Base-by-base conservation (phyloP, 169 alveolate species). In the Plasmodium chabaudi region DNA sequence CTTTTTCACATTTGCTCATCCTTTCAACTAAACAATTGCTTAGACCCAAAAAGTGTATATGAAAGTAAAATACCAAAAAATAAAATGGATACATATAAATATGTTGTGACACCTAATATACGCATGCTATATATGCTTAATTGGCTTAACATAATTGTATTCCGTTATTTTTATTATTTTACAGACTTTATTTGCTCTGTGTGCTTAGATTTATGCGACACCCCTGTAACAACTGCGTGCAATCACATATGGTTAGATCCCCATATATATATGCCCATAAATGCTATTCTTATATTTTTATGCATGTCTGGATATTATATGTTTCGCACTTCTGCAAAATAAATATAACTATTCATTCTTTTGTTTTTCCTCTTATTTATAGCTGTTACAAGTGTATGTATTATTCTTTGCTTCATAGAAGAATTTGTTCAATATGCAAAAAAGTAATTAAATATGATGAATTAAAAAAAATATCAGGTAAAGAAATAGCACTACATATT, bases 1-100 rank as follows among this genome's bases (percentile, higher is more conserved):
- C 90, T 82, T 53, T 82, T 82, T 82, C 90, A 82, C 67, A 82
- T 82, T 46, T 59, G 72, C 39, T 82, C 90, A 46, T 82, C 90
- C 19, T 67, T 82, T 68, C 49, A 67, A 34, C 68, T 79, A 46
- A 39, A 79, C 9, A 82, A 82, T 25, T 82, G 90, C 64, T 19
- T 47, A 44, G 90, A 82, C 9, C 47, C 51, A 42, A 68, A 82
- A 82, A 42, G 56, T 23, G 51, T 67, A 21, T 82, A 65, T 59
- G 90, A 82, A 82, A 68, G 90, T 82, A 82, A 42, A 53, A 57
- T 39, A 53, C 1, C 21, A 68, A 27, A 34, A 27, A 10, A 27
- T 13, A 4, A 5, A 34, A 34, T 34, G 7, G 42, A 34, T 34
- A 34, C 42, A 27, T 34, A 34, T 34, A 34, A 34, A 34, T 34